phyloP scores from a whole-genome alignment of 2,329 filamentous ascomycete genomes.

The Beauveria sp. region DNA sequence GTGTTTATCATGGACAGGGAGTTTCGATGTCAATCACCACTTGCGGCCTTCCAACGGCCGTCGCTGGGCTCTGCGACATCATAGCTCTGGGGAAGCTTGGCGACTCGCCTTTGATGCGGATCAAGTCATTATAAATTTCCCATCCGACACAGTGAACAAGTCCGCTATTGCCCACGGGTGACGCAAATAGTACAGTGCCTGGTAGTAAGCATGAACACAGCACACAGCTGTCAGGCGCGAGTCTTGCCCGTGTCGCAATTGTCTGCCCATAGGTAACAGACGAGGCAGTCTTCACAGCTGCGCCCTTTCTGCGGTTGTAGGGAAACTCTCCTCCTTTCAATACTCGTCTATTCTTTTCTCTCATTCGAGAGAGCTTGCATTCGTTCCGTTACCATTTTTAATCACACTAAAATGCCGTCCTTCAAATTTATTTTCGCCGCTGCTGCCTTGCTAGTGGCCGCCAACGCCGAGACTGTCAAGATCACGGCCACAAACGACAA shows the following conservation, averaged over 20 bases:
- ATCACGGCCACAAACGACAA: constrained; percentile 26
- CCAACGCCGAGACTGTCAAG: constrained; percentile 25
- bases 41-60: too few species aligned
- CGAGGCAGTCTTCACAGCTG: neutral
- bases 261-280: neutral
- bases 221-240: neutral
- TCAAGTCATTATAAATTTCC: neutral
- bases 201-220: neutral
- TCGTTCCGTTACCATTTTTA: neutral
- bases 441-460: constrained; percentile 19
- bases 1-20: too few species aligned
- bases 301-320: neutral
- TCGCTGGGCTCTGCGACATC: neutral
- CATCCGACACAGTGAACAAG: neutral
- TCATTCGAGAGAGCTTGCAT: neutral
- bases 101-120: neutral
- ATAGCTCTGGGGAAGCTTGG: neutral
- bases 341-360: neutral
- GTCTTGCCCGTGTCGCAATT: neutral
- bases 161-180: neutral
- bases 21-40: too few species aligned
- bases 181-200: too few species aligned
- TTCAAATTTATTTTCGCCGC: constrained; percentile 21
- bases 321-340: neutral
- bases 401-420: constrained; percentile 21